These are phyloP conservation scores for Cymodocea nodosa DNA, from an alignment of 116 monocot species.

Conservation along the genomic window DNA sequence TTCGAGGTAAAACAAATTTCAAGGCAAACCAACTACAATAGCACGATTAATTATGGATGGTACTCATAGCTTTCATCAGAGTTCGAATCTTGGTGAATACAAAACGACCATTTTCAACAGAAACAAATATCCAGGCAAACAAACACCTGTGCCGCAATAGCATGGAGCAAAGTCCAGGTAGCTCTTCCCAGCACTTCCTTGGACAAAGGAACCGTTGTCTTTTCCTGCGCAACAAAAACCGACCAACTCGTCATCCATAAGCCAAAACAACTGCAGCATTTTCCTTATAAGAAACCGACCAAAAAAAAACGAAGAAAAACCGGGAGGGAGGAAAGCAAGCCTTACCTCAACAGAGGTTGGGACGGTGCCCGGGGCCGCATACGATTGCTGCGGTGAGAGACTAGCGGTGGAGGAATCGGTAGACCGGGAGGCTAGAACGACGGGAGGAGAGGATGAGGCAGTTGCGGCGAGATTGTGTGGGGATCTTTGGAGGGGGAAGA, in stretches of 20 bases:
- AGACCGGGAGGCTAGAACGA: background rate
- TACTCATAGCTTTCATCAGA: no score
- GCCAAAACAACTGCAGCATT: background rate
- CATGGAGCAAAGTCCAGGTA: conserved; percentile 90
- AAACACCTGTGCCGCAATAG: conserved; percentile 76
- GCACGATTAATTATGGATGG: no score
- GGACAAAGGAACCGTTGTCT: conserved; percentile 31
- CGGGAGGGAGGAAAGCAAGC: no score
- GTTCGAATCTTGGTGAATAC: no score
- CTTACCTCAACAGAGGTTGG: conserved; percentile 3
- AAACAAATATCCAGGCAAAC: background rate
- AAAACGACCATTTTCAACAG: no score
- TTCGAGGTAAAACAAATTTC: no score
- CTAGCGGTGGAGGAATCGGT: background rate
- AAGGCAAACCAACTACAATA: no score
- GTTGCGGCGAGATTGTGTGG: background rate
- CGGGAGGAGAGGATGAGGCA: background rate
- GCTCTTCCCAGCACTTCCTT: conserved; percentile 84
- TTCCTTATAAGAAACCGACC: no score
- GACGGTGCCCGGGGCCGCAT: background rate
- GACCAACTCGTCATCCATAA: background rate
- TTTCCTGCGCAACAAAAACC: conserved; percentile 14
- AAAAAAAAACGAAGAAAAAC: background rate
- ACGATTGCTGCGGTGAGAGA: background rate
- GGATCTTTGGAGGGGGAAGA: conserved; percentile 11